A percentile compares a stretch with the other conserved stretches of the same genome.
Conservation (phyloP, 371 early-diverging fungal species). For the Syncephalis plumigaleata region DNA sequence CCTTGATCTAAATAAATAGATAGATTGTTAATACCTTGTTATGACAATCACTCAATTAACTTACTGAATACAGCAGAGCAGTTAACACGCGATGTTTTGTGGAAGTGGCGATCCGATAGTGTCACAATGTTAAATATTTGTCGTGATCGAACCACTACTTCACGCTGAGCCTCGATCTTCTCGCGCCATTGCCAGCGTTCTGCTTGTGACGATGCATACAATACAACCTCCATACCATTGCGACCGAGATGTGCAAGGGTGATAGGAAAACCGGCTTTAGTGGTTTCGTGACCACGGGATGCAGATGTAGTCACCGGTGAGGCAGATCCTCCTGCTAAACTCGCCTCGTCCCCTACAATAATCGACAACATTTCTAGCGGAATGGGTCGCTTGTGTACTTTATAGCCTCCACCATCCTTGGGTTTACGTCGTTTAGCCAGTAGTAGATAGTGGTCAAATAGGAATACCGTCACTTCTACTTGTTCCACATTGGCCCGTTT, state of each 20-base stretch:
- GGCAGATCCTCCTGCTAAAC: not conserved
- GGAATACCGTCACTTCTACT: slow-evolving; percentile 48
- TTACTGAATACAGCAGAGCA: slow-evolving; percentile 51
- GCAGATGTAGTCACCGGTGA: slow-evolving; percentile 8
- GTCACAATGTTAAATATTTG: slow-evolving; percentile 38
- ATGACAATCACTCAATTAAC: not conserved
- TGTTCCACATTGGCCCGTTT: slow-evolving; percentile 43
- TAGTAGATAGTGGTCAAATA: slow-evolving; percentile 75
- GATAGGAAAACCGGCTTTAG: slow-evolving; percentile 36
- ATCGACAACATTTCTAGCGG: slow-evolving; percentile 53
- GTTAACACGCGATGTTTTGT: slow-evolving; percentile 39
- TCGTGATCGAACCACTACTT: slow-evolving; percentile 24
- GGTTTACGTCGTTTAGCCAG: slow-evolving; percentile 48
- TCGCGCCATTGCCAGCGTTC: slow-evolving; percentile 71
- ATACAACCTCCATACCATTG: slow-evolving; percentile 34
- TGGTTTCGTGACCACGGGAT: slow-evolving; percentile 11
- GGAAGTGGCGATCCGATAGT: slow-evolving; percentile 20
- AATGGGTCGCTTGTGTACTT: slow-evolving; percentile 51
- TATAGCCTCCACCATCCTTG: slow-evolving; percentile 37
- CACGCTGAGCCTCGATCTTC: slow-evolving; percentile 52
- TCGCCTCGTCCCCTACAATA: slow-evolving; percentile 34
- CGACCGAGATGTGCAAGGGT: slow-evolving; percentile 61
- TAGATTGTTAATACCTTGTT: not conserved
- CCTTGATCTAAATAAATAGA: slow-evolving; percentile 24
- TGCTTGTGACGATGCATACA: slow-evolving; percentile 54